These are phyloP conservation scores for Pythium brassicae DNA, from an alignment of 352 stramenopile genomes.

Conservation along the genomic window DNA sequence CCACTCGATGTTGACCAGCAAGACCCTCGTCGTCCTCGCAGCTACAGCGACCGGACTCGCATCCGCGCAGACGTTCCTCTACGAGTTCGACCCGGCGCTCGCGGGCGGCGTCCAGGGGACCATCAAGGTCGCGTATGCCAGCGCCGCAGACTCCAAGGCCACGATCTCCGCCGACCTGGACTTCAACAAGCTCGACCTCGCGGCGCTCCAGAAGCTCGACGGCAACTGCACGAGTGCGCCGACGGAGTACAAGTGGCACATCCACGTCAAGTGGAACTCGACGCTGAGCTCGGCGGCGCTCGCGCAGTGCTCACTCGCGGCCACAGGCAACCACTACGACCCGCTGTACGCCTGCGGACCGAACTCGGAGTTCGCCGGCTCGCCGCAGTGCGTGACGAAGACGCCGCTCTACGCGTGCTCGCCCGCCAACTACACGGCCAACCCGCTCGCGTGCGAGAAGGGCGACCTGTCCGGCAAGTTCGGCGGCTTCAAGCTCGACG, in stretches of 20 bases:
- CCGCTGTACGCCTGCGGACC: constrained; percentile 44
- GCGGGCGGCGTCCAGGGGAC: constrained; percentile 32
- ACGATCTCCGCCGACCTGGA: constrained; percentile 35
- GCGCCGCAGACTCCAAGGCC: constrained; percentile 26
- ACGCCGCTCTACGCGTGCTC: constrained; percentile 39
- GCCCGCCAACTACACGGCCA: constrained; percentile 21
- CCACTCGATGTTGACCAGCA: constrained; percentile 3
- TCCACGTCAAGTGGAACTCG: constrained; percentile 29
- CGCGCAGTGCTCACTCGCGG: constrained; percentile 26
- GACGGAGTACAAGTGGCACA: constrained; percentile 27
- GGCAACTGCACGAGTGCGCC: constrained; percentile 25
- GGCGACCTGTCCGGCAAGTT: constrained; percentile 53
- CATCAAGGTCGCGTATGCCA: constrained; percentile 39
- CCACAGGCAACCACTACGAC: constrained; percentile 58
- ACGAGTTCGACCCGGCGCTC: constrained; percentile 37
- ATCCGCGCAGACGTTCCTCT: constrained; percentile 15
- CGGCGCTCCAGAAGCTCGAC: constrained; percentile 29
- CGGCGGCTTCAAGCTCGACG: constrained; percentile 27
- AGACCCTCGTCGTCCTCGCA: not conserved
- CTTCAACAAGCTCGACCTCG: constrained; percentile 36
- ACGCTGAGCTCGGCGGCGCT: constrained; percentile 25
- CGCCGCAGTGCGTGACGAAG: constrained; percentile 30
- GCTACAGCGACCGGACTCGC: constrained; percentile 24
- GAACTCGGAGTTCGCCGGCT: constrained; percentile 42
- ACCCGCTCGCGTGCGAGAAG: constrained; percentile 48